Percentiles rank a stretch among this genome's conserved stretches.
These are phyloP conservation scores for Planoprotostelium fungivorum DNA, from an alignment of 78 protist species.

Conservation along the genomic window DNA sequence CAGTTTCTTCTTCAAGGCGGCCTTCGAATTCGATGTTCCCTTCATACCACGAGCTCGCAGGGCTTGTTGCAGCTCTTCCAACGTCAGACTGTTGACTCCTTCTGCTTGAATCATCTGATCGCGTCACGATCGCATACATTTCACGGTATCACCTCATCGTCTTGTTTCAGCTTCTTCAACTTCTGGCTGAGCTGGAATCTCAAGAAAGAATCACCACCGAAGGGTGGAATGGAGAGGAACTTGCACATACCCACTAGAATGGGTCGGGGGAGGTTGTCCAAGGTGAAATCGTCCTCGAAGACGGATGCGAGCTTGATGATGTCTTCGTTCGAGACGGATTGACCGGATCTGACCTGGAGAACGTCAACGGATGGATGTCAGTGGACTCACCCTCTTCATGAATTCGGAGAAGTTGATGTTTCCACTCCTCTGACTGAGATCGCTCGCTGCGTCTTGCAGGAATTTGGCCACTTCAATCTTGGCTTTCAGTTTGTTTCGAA, in stretches of 20 bases:
- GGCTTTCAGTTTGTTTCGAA: slow-evolving; percentile 24
- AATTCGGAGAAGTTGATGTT: slow-evolving; percentile 27
- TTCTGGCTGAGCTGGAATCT: slow-evolving; percentile 38
- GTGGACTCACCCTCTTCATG: slow-evolving; percentile 13
- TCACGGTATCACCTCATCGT: slow-evolving; percentile 54
- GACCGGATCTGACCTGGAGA: slow-evolving; percentile 36
- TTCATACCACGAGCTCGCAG: slow-evolving; percentile 69
- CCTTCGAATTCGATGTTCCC: slow-evolving; percentile 45
- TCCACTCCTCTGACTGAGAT: slow-evolving; percentile 17
- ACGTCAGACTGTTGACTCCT: slow-evolving; percentile 44
- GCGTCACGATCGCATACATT: too few relatives aligned
- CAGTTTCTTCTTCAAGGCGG: slow-evolving; percentile 36
- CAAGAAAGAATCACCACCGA: slow-evolving; percentile 40
- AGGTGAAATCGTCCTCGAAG: slow-evolving; percentile 80
- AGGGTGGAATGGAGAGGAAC: slow-evolving; percentile 27
- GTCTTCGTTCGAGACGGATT: slow-evolving; percentile 41
- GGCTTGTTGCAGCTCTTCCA: slow-evolving; percentile 66
- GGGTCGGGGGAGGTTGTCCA: slow-evolving; percentile 73
- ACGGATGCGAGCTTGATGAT: slow-evolving; percentile 52
- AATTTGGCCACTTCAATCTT: slow-evolving; percentile 55
- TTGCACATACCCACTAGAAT: slow-evolving; percentile 69
- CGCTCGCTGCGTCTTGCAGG: slow-evolving; percentile 57
- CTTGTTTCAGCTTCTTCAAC: slow-evolving; percentile 42
- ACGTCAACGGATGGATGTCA: neutral
- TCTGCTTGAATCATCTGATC: slow-evolving; percentile 36